Evolutionary conservation across 495 filamentous ascomycete genomes (phyloP).

Genomic region (Xylaria scruposa): DNA sequence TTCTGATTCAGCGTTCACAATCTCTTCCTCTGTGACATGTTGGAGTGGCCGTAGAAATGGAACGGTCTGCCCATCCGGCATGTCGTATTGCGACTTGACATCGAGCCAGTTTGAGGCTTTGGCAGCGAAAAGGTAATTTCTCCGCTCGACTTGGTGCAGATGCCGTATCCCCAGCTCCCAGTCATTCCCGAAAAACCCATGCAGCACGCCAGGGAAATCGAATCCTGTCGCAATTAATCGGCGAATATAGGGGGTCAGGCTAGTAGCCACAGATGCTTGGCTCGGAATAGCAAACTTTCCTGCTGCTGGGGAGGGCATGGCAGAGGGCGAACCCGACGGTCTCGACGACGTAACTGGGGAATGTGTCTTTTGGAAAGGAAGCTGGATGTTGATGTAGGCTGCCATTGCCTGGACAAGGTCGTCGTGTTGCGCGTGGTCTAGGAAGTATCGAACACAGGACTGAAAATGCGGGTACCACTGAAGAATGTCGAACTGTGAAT

Average conservation of each 20-base stretch:
- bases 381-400: slow-evolving; percentile 85
- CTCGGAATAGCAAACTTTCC: slow-evolving; percentile 37
- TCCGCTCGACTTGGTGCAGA: slow-evolving; percentile 85
- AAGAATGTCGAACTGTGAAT: slow-evolving; percentile 76
- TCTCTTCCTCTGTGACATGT: slow-evolving; percentile 76
- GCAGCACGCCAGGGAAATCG: slow-evolving; percentile 82
- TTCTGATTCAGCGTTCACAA: slow-evolving; percentile 78
- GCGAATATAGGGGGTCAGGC: slow-evolving; percentile 86
- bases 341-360: slow-evolving; percentile 43
- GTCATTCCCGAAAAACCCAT: slow-evolving; percentile 95
- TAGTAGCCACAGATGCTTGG: slow-evolving; percentile 58
- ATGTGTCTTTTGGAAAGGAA: slow-evolving; percentile 68
- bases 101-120: slow-evolving; percentile 88
- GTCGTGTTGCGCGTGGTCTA: slow-evolving; percentile 89
- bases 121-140: slow-evolving; percentile 94
- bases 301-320: slow-evolving; percentile 35
- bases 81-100: slow-evolving; percentile 91
- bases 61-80: slow-evolving; percentile 76
- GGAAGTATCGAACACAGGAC: slow-evolving; percentile 89
- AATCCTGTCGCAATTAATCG: slow-evolving; percentile 91
- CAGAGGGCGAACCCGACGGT: slow-evolving; percentile 36
- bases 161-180: slow-evolving; percentile 80
- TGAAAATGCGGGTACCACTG: slow-evolving; percentile 95
- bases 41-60: slow-evolving; percentile 86
- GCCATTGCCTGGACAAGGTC: slow-evolving; percentile 84